A percentile compares a stretch with the other conserved stretches of the same genome.
phyloP scores from a whole-genome alignment of 208 protist genomes.

The Porcisia deanei region DNA sequence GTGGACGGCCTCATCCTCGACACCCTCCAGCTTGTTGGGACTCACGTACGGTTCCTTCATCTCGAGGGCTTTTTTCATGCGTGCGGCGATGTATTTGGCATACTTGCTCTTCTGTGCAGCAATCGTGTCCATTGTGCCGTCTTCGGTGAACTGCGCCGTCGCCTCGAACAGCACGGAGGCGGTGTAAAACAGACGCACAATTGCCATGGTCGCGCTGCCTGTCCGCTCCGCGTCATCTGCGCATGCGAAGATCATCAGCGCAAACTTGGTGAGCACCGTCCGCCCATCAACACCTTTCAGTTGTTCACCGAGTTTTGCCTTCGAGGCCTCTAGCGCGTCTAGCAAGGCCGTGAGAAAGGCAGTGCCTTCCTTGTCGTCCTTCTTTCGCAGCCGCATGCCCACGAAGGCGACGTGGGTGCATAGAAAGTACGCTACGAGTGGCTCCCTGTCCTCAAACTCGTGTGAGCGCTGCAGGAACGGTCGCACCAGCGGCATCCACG shows the following conservation, averaged over 20 bases:
- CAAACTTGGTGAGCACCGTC: slow-evolving; percentile 62
- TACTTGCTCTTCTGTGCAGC: slow-evolving; percentile 75
- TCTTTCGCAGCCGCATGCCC: slow-evolving; percentile 48
- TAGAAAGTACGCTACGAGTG: slow-evolving; percentile 75
- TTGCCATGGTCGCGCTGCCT: slow-evolving; percentile 40
- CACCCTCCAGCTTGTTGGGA: slow-evolving; percentile 41
- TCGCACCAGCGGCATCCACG: slow-evolving; percentile 46
- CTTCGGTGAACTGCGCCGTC: slow-evolving; percentile 75
- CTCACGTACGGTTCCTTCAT: slow-evolving; percentile 51
- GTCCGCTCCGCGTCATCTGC: slow-evolving; percentile 81
- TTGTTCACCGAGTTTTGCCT: slow-evolving; percentile 42
- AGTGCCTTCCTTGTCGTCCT: slow-evolving; percentile 51
- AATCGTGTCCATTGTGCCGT: slow-evolving; percentile 59
- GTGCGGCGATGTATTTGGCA: slow-evolving; percentile 72
- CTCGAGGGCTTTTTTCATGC: slow-evolving; percentile 77
- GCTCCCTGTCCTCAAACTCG: slow-evolving; percentile 61
- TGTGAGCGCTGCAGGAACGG: slow-evolving; percentile 72
- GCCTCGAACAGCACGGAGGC: slow-evolving; percentile 72
- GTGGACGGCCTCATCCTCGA: slow-evolving; percentile 10
- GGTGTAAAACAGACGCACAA: slow-evolving; percentile 77
- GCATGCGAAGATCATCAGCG: slow-evolving; percentile 70
- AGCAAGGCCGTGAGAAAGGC: slow-evolving; percentile 58
- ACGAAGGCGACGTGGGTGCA: slow-evolving; percentile 67
- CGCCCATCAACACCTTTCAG: slow-evolving; percentile 52
- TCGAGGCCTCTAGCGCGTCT: slow-evolving; percentile 38